Conservation (phyloP, 2,329 filamentous ascomycete species). For the Metarhizium guizhouense region DNA sequence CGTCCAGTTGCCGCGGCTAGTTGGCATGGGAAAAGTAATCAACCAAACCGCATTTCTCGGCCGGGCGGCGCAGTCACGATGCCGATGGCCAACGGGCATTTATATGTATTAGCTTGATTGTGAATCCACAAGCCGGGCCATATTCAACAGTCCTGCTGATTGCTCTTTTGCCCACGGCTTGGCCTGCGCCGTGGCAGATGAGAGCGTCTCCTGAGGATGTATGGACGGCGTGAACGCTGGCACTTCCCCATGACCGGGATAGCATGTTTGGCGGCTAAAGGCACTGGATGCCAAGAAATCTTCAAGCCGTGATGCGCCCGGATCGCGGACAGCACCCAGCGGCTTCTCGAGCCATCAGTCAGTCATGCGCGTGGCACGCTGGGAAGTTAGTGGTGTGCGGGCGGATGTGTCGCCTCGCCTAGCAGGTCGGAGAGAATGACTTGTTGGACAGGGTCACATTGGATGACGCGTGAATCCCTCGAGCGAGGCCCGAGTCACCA, state of each 20-base stretch:
- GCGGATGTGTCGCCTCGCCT: background rate
- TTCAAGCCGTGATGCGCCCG: background rate
- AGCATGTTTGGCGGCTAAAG: background rate
- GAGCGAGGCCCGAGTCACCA: background rate
- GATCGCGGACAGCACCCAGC: background rate
- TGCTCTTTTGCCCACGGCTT: no score
- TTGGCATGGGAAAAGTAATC: background rate
- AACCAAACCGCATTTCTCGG: background rate
- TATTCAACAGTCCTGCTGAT: background rate
- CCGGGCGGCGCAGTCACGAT: background rate
- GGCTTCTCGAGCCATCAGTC: background rate
- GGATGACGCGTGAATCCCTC: slow-evolving; percentile 3
- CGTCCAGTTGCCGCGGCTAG: background rate
- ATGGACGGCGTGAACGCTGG: background rate
- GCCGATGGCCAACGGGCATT: background rate
- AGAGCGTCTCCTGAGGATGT: background rate
- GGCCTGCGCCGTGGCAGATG: background rate
- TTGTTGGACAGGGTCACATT: background rate
- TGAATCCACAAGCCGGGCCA: background rate
- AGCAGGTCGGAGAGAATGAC: background rate
- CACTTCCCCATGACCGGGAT: background rate
- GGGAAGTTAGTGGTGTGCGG: background rate
- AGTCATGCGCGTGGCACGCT: slow-evolving; percentile 2
- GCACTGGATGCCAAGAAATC: background rate
- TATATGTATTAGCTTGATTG: background rate